Evolutionary conservation across 2,329 filamentous ascomycete species (phyloP), one percentile per base, ranked within the genome.

Genomic region (Fusarium begoniae): DNA sequence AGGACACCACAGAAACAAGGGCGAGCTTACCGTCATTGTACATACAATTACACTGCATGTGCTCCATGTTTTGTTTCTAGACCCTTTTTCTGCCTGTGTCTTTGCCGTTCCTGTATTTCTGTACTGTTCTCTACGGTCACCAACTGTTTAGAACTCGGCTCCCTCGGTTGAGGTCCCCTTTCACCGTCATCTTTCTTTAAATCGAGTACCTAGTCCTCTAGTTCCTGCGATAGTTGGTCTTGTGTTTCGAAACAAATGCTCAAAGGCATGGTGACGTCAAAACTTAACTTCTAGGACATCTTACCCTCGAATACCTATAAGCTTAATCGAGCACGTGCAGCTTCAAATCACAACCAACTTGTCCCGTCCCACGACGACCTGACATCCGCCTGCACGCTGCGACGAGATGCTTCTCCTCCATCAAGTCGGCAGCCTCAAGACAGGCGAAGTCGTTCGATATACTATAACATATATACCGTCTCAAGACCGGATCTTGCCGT

Each of bases 381-480:
- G 63, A 61, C 57, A 63, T 60, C 57, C 54, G 54, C 66, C 47
- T 66, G 63, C 55, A 55, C 60, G 50, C 58, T 51, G 68, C 65
- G 64, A 68, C 50, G 70, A 80, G 38, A 98, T 98, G 96, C 87
- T 98, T 74, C 90, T 98, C 81, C 86, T 98, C 70, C 94, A 98
- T 84, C 96, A 98, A 84, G 88, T 92, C 74, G 96, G 96, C 80
- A 94, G 90, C 84, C 93, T 98, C 81, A 97, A 96, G 83, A 93
- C 98, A 74, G 96, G 96, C 81, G 95, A 98, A 85, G 92, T 98
- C 44, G 91, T 98, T 73, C 93, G 96, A 85, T 97, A 92, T 80
- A 98, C 94, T 14, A 86, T 98, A 75, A 98, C 95, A 56, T 99
- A 99, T 83, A 96, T 93, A 4, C 96, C 96, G 8, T 92, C 92